Evolutionary conservation across 805 yeast species (phyloP).

Genomic region (Henningerozyma blattae): DNA sequence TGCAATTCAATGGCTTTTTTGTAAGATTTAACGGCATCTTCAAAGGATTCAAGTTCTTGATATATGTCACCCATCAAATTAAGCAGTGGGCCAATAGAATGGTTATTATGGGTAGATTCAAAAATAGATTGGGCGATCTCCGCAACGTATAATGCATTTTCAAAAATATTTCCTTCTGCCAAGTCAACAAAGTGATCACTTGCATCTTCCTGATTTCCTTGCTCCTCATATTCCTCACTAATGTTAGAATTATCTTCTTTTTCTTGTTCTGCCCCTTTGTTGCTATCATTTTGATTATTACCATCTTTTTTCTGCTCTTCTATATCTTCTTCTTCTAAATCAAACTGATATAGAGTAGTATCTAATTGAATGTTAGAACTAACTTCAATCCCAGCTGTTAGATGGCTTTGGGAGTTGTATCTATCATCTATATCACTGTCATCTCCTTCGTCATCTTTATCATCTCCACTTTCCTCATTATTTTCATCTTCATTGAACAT

Average conservation of each 20-base stretch:
- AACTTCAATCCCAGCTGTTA: constrained; percentile 17
- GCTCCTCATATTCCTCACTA: constrained; percentile 12
- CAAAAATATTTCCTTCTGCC: constrained; percentile 33
- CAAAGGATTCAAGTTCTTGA: constrained; percentile 77
- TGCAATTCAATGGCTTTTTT: constrained; percentile 35
- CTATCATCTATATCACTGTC: constrained; percentile 2
- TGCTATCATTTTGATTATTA: constrained; percentile 19
- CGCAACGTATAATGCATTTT: constrained; percentile 77
- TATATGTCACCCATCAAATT: constrained; percentile 84
- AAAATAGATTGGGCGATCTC: constrained; percentile 52
- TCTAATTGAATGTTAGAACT: constrained; percentile 18
- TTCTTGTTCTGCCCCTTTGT: constrained; percentile 13
- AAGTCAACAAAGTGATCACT: constrained; percentile 2
- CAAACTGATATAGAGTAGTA: constrained; percentile 17
- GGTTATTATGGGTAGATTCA: constrained; percentile 1
- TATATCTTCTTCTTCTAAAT: constrained; percentile 15
- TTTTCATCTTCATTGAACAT: constrained; percentile 6
- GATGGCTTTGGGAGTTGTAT: neutral
- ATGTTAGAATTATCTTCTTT: constrained; percentile 13
- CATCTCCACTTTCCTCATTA: constrained; percentile 1
- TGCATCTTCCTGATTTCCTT: constrained; percentile 4
- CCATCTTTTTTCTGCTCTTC: constrained; percentile 21
- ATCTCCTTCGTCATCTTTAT: constrained; percentile 4
- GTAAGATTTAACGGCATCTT: constrained; percentile 65
- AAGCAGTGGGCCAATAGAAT: constrained; percentile 57